These are phyloP conservation scores for Posidonia australis DNA, from an alignment of 106 monocot genomes.

Conservation along the genomic window DNA sequence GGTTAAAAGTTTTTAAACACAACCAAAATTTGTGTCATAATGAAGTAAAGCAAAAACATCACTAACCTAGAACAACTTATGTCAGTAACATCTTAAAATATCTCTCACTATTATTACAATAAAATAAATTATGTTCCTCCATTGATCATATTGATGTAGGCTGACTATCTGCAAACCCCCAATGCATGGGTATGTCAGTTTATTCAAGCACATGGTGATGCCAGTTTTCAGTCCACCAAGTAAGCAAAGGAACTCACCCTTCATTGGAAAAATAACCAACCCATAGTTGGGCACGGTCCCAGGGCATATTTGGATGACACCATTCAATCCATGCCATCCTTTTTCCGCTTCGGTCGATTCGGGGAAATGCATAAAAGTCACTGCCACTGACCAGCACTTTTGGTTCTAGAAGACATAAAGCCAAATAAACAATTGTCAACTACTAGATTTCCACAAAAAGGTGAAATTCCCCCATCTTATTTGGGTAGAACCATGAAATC, in stretches of 20 bases:
- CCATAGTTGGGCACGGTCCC: constrained; percentile 93
- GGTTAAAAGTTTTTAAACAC: background rate
- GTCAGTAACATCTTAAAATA: no score
- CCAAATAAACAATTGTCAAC: background rate
- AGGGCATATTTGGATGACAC: constrained; percentile 95
- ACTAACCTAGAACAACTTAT: no score
- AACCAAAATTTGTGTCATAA: no score
- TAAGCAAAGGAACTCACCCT: constrained; percentile 39
- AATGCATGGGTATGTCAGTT: background rate
- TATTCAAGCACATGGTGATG: background rate
- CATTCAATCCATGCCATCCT: constrained; percentile 90
- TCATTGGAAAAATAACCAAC: constrained; percentile 83
- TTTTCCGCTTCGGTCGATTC: constrained; percentile 51
- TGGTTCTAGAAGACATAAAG: constrained; percentile 45
- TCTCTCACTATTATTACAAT: background rate
- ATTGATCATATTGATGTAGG: background rate
- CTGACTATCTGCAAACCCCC: background rate
- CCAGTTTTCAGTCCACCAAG: background rate
- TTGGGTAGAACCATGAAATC: background rate
- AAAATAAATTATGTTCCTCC: background rate
- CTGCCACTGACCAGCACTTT: constrained; percentile 53
- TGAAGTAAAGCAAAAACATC: no score
- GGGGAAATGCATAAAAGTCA: constrained; percentile 96
- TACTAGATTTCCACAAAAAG: background rate
- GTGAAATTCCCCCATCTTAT: no score